Conservation (phyloP, 768 basidiomycete genomes). For the Kwoniella bestiolae region DNA sequence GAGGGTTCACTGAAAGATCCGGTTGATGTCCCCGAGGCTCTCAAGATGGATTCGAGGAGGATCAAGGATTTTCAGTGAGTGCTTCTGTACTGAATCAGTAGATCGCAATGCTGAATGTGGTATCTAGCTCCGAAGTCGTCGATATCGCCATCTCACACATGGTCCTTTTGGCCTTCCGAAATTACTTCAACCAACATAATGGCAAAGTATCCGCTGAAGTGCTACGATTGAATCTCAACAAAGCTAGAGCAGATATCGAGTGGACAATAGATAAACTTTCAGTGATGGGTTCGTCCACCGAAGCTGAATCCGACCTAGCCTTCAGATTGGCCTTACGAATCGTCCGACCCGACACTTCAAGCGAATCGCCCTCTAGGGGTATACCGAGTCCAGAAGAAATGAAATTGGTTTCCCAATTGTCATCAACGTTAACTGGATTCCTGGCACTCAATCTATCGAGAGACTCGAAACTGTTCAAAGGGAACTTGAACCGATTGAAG, state of each 20-base stretch:
- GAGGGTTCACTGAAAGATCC: slow-evolving; percentile 28
- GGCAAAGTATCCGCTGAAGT: slow-evolving; percentile 1
- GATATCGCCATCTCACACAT: slow-evolving; percentile 78
- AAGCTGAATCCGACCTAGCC: slow-evolving; percentile 32
- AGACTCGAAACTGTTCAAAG: slow-evolving; percentile 15
- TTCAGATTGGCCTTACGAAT: slow-evolving; percentile 27
- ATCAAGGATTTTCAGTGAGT: slow-evolving; percentile 42
- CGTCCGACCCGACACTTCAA: slow-evolving; percentile 2
- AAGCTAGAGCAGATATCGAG: slow-evolving; percentile 21
- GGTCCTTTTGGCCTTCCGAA: slow-evolving; percentile 78
- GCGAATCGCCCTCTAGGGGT: not conserved
- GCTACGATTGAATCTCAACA: not conserved
- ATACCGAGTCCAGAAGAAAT: slow-evolving; percentile 8
- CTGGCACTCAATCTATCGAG: slow-evolving; percentile 10
- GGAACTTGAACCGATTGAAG: slow-evolving; percentile 5
- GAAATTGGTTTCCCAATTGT: not conserved
- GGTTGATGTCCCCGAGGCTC: slow-evolving; percentile 52
- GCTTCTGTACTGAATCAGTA: not conserved
- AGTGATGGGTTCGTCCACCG: not conserved
- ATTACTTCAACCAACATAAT: slow-evolving; percentile 59
- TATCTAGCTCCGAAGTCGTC: slow-evolving; percentile 69
- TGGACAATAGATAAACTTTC: slow-evolving; percentile 17
- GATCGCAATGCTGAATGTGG: slow-evolving; percentile 2
- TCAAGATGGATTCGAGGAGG: slow-evolving; percentile 40
- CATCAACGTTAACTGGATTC: slow-evolving; percentile 11